A percentile compares a stretch with the other conserved stretches of the same genome.
These are phyloP conservation scores for Paramyrothecium sp. DNA, from an alignment of 2,329 filamentous ascomycete species.

Conservation along the genomic window DNA sequence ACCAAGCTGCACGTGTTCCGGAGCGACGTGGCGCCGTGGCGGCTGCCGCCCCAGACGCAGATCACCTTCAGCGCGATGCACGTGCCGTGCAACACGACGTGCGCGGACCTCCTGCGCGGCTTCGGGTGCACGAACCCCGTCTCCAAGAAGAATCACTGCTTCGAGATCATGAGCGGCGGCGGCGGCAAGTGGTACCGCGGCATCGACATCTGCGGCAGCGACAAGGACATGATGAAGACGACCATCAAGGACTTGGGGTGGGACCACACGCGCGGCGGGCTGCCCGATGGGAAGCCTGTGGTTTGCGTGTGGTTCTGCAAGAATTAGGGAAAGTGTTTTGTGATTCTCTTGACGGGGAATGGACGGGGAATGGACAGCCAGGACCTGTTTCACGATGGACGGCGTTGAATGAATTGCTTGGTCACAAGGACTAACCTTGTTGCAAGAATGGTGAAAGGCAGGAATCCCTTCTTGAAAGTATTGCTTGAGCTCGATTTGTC, in stretches of 20 bases:
- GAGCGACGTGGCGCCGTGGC: slow-evolving; percentile 51
- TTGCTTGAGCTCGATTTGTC: too few relatives aligned
- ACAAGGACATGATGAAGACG: slow-evolving; percentile 46
- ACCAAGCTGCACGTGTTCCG: slow-evolving; percentile 60
- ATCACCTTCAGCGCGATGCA: slow-evolving; percentile 49
- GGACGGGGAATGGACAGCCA: neutral
- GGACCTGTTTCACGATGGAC: too few relatives aligned
- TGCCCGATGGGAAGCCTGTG: slow-evolving; percentile 47
- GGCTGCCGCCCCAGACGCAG: slow-evolving; percentile 37
- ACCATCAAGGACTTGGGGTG: slow-evolving; percentile 58
- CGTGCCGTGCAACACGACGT: slow-evolving; percentile 50
- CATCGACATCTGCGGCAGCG: slow-evolving; percentile 46
- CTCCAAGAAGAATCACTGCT: slow-evolving; percentile 54
- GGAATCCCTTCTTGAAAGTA: too few relatives aligned
- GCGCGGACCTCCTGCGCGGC: slow-evolving; percentile 56
- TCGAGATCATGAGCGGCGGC: slow-evolving; percentile 54
- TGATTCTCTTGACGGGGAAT: too few relatives aligned
- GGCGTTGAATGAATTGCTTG: too few relatives aligned
- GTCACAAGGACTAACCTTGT: too few relatives aligned
- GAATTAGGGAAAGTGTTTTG: slow-evolving; percentile 37
- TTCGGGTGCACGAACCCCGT: slow-evolving; percentile 54
- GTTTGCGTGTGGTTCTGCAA: slow-evolving; percentile 62
- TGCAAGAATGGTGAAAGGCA: too few relatives aligned
- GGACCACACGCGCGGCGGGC: slow-evolving; percentile 49
- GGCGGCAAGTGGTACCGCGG: slow-evolving; percentile 61